A percentile compares a stretch with the other conserved stretches of the same genome.
Evolutionary conservation across 1,284 basidiomycete species (phyloP).

Genomic region (Pascua sp.): DNA sequence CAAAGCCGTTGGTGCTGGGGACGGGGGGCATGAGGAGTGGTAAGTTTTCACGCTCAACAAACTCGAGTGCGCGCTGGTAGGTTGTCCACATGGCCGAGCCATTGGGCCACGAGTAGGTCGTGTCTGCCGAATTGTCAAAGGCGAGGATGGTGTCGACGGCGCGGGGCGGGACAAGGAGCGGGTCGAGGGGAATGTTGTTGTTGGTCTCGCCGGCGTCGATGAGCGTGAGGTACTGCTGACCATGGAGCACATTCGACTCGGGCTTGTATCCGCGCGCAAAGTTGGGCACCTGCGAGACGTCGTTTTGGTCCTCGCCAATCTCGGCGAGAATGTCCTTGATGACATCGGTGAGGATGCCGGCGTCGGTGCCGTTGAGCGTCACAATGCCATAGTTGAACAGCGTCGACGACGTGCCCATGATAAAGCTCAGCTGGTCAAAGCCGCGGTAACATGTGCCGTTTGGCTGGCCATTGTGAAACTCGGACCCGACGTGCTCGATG

Average conservation of each 20-base stretch:
- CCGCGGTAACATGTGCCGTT: conserved; percentile 45
- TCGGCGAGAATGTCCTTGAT: conserved; percentile 35
- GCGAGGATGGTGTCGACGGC: conserved; percentile 55
- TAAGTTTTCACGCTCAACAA: conserved; percentile 30
- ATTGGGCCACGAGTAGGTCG: conserved; percentile 54
- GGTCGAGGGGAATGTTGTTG: conserved; percentile 55
- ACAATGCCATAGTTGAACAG: conserved; percentile 38
- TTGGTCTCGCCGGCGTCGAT: conserved; percentile 53
- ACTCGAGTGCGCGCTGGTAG: conserved; percentile 31
- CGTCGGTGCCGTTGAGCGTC: conserved; percentile 36
- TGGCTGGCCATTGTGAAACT: conserved; percentile 37
- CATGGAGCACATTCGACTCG: conserved; percentile 41
- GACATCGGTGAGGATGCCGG: conserved; percentile 34
- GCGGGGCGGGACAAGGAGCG: conserved; percentile 53
- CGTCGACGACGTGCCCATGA: conserved; percentile 51
- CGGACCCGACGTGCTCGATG: conserved; percentile 46
- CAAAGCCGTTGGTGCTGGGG: conserved; percentile 52
- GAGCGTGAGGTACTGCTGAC: conserved; percentile 46
- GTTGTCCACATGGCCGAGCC: conserved; percentile 50
- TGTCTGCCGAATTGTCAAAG: conserved; percentile 56
- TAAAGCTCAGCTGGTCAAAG: conserved; percentile 49
- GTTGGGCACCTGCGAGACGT: conserved; percentile 51
- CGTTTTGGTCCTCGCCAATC: conserved; percentile 46
- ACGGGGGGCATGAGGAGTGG: conserved; percentile 49
- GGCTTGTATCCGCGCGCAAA: conserved; percentile 27